phyloP scores from a whole-genome alignment of 371 early-diverging fungal species.

The Scutellospora calospora region DNA sequence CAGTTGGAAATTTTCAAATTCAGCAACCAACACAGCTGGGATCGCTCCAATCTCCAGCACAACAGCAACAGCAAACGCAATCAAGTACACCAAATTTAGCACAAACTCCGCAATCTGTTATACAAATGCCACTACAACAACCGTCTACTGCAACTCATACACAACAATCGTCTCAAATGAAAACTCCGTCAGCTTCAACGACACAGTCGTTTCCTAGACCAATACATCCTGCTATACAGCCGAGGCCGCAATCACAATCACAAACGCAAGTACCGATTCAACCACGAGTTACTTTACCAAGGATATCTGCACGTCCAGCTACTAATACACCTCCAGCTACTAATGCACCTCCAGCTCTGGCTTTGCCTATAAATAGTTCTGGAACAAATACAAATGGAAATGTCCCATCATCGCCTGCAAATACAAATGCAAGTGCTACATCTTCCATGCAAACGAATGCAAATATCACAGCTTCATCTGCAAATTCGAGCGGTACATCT shows the following conservation, averaged over 20 bases:
- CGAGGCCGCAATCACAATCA: background rate
- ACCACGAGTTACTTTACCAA: background rate
- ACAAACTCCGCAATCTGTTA: background rate
- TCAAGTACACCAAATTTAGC: background rate
- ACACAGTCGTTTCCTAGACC: background rate
- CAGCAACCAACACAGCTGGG: background rate
- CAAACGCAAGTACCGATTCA: slow-evolving; percentile 3
- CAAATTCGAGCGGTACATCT: background rate
- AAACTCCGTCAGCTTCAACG: background rate
- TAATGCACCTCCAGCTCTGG: background rate
- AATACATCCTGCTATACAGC: slow-evolving; percentile 12
- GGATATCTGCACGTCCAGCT: background rate
- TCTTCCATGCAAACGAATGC: background rate
- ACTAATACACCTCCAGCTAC: background rate
- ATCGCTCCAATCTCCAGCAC: background rate
- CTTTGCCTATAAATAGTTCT: background rate
- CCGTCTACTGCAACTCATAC: background rate
- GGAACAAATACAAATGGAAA: background rate
- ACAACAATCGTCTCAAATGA: background rate
- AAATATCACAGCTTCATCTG: background rate
- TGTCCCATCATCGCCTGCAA: background rate
- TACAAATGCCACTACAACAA: background rate
- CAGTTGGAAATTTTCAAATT: slow-evolving; percentile 1
- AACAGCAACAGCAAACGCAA: slow-evolving; percentile 6
- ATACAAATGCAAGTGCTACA: background rate